Evolutionary conservation across 768 basidiomycete species (phyloP).

Genomic region (Tulasnella sp.): DNA sequence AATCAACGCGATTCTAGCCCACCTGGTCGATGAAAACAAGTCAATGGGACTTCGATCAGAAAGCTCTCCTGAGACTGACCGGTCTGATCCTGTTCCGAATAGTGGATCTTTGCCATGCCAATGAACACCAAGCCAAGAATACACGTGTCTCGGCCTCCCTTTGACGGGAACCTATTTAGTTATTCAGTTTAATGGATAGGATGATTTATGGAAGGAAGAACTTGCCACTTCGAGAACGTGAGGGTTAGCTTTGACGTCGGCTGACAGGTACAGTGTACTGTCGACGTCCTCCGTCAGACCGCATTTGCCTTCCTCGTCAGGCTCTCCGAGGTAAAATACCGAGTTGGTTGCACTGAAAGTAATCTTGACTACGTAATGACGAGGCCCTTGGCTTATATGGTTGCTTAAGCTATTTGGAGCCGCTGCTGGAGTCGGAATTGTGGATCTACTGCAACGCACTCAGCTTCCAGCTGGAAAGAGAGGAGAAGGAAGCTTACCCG

Average conservation of each 20-base stretch:
- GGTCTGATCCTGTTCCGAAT: background rate
- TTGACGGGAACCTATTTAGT: background rate
- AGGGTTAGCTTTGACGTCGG: background rate
- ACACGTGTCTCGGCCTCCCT: background rate
- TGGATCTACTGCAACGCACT: background rate
- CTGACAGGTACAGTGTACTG: background rate
- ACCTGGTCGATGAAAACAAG: no score
- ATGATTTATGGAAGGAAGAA: background rate
- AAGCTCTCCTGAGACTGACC: no score
- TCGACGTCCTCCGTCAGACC: background rate
- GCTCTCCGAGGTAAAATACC: background rate
- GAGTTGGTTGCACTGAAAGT: background rate
- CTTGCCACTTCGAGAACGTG: background rate
- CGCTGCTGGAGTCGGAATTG: background rate
- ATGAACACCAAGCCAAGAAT: background rate
- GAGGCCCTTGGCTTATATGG: background rate
- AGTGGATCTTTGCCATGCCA: background rate
- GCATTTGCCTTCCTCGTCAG: background rate
- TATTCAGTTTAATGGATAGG: background rate
- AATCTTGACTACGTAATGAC: background rate
- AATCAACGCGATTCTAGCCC: no score
- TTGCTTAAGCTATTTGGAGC: background rate
- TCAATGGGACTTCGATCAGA: no score
- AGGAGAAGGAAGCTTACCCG: no score
- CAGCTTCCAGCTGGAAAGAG: no score